phyloP scores from a whole-genome alignment of 2,329 filamentous ascomycete species.

The Pestalotiopsis fici region DNA sequence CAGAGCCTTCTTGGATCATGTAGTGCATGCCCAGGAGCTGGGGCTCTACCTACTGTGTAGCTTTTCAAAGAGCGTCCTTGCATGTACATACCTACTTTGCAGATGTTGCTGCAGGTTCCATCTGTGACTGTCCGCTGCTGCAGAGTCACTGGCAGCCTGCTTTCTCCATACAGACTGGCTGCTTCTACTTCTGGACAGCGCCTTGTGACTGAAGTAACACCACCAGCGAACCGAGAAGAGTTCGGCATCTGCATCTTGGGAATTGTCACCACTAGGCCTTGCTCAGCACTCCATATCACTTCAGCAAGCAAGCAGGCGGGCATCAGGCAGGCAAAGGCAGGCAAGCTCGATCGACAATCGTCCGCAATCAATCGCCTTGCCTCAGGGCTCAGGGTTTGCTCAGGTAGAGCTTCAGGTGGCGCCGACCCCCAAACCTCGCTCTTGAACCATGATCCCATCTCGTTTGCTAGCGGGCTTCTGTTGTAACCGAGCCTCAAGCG shows the following conservation, averaged over 20 bases:
- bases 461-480: not conserved
- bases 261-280: not conserved
- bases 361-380: not conserved
- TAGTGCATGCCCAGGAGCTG: not conserved
- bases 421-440: not conserved
- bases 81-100: not conserved
- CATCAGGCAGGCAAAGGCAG: not conserved
- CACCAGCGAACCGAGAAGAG: conserved; percentile 8
- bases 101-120: conserved; percentile 3
- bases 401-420: conserved; percentile 3
- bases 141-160: not conserved
- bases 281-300: not conserved
- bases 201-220: not conserved
- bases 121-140: not conserved
- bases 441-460: conserved; percentile 6
- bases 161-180: not conserved
- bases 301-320: not conserved
- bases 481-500: conserved; percentile 9
- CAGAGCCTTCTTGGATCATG: not conserved
- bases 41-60: not conserved
- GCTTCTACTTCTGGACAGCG: not conserved
- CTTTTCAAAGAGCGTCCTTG: not conserved
- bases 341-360: not conserved
- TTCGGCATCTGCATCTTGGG: conserved; percentile 12
- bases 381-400: not conserved